These are phyloP conservation scores for Proliferodiscus dingleyae DNA, from an alignment of 2,329 filamentous ascomycete species.

Conservation along the genomic window DNA sequence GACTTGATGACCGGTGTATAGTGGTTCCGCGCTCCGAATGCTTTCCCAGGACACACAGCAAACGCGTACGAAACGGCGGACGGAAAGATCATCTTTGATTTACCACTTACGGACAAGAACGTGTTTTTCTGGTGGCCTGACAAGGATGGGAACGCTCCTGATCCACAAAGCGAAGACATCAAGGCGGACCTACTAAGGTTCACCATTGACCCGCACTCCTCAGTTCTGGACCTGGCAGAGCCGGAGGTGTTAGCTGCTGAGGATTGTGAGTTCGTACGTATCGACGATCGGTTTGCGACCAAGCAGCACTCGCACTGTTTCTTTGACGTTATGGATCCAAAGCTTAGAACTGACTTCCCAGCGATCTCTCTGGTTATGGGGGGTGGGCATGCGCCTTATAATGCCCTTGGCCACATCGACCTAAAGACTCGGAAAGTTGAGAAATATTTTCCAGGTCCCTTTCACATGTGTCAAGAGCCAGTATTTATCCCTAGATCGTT, in stretches of 20 bases:
- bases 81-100: slow-evolving; percentile 38
- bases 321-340: slow-evolving; percentile 35
- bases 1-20: slow-evolving; percentile 4
- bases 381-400: slow-evolving; percentile 8
- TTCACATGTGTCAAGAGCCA: slow-evolving; percentile 24
- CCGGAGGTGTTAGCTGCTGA: slow-evolving; percentile 35
- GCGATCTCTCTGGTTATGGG: slow-evolving; percentile 1
- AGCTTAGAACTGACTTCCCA: slow-evolving; percentile 4
- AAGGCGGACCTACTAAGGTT: slow-evolving; percentile 19
- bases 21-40: slow-evolving; percentile 37
- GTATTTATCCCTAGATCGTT: slow-evolving; percentile 25
- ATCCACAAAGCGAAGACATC: slow-evolving; percentile 27
- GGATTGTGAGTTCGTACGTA: slow-evolving; percentile 26
- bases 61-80: slow-evolving; percentile 40
- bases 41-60: slow-evolving; percentile 42
- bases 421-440: not conserved
- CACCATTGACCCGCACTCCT: slow-evolving; percentile 22
- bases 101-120: slow-evolving; percentile 35
- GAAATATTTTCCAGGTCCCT: slow-evolving; percentile 21
- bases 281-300: slow-evolving; percentile 34
- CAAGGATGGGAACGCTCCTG: slow-evolving; percentile 32
- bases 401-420: slow-evolving; percentile 5
- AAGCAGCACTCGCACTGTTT: slow-evolving; percentile 44
- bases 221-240: slow-evolving; percentile 12
- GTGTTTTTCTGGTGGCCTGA: slow-evolving; percentile 41